Evolutionary conservation across 306 rosid species (phyloP).

Genomic region (Cucurbita ficifolia): DNA sequence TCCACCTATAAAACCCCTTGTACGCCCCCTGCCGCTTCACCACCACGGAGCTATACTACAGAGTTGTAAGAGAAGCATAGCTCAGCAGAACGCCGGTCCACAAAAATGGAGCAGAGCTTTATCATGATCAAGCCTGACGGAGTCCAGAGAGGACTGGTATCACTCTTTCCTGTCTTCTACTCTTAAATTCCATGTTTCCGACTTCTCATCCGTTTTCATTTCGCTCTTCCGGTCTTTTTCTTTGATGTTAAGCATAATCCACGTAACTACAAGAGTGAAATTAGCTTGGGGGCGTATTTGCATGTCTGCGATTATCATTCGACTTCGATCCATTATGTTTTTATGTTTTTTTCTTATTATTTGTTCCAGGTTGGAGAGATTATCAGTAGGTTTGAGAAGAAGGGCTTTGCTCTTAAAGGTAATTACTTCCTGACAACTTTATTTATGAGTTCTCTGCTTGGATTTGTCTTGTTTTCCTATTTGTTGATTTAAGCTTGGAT

Average conservation of each 20-base stretch:
- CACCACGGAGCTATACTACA: neutral
- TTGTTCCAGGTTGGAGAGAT: conserved; percentile 66
- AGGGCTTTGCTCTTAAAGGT: conserved; percentile 83
- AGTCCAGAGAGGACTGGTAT: conserved; percentile 10
- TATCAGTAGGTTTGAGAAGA: conserved; percentile 88
- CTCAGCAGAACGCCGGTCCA: neutral
- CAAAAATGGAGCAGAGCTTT: conserved; percentile 8
- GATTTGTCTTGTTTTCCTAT: neutral
- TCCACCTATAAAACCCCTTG: neutral
- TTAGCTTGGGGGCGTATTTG: neutral
- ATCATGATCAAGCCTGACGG: conserved; percentile 14
- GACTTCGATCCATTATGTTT: neutral
- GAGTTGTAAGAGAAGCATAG: neutral
- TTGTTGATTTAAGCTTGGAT: neutral
- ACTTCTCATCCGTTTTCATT: neutral
- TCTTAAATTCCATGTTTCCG: too few relatives aligned
- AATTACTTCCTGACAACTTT: neutral
- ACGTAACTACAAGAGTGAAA: too few relatives aligned
- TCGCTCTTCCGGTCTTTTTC: neutral
- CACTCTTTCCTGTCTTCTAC: neutral
- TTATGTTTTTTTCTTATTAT: neutral
- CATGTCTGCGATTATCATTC: neutral
- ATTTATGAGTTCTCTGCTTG: neutral
- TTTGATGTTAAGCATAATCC: neutral
- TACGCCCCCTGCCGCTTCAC: neutral